phyloP scores from a whole-genome alignment of 116 monocot genomes.

The Phalaenopsis hybrid region DNA sequence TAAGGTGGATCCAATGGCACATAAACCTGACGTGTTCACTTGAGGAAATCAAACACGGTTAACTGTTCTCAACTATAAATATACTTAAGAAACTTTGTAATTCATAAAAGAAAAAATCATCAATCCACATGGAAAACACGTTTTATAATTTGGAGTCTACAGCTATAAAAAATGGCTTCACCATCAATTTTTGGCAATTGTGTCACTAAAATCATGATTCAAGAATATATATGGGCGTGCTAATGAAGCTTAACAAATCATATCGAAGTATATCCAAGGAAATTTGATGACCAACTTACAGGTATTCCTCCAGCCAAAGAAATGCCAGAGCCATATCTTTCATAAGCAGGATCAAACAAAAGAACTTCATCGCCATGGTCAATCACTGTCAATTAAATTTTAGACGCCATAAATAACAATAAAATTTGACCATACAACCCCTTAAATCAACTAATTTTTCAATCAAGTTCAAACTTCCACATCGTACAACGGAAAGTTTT shows the following conservation, averaged over 20 bases:
- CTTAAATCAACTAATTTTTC: background rate
- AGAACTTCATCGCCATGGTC: constrained; percentile 73
- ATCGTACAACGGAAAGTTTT: background rate
- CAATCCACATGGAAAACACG: too few relatives aligned
- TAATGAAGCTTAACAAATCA: background rate
- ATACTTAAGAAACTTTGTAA: background rate
- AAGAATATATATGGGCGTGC: background rate
- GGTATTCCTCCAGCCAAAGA: constrained; percentile 73
- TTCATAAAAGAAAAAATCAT: background rate
- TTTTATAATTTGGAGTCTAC: too few relatives aligned
- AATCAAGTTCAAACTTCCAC: background rate
- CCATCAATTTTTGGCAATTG: too few relatives aligned
- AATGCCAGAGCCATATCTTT: constrained; percentile 75
- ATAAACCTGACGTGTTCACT: constrained; percentile 49
- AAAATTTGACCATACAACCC: background rate
- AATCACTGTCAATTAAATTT: constrained; percentile 35
- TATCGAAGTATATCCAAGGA: background rate
- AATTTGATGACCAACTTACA: constrained; percentile 33
- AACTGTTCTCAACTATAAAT: background rate
- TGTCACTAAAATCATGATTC: background rate
- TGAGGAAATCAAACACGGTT: background rate
- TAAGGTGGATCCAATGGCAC: constrained; percentile 70
- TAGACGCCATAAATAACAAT: background rate
- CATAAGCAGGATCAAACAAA: constrained; percentile 89
- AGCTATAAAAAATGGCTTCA: too few relatives aligned